Base-by-base conservation (phyloP, 768 basidiomycete genomes). In the Podaxis mareebaensis region DNA sequence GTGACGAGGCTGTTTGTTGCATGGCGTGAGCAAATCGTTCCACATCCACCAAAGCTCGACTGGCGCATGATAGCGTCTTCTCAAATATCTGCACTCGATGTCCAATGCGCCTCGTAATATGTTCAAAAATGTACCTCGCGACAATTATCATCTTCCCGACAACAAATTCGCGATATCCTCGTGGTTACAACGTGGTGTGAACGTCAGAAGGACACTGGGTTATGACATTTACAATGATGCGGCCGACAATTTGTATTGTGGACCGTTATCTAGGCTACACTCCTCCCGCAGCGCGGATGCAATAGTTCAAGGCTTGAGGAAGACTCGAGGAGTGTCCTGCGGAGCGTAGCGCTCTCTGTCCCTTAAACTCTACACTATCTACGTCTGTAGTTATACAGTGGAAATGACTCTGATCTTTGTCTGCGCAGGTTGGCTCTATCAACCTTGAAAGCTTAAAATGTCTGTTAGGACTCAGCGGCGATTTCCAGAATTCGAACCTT, bases 391-490 rank as follows among this genome's bases (percentile, higher is more conserved):
- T 5, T n/a, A 20, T 15, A n/a, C 6, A n/a, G 28, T 6, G 42
- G n/a, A 20, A 7, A 8, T 44, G 42, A 44, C 22, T 22, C 22
- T n/a, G 42, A 44, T 44, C 42, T 4, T 44, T 4, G 20, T 20
- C 20, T 1, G n/a, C n/a, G 24, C 22, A 51, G 10, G 24, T 11
- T 12, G 24, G 11, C 4, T 39, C 28, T 11, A 40, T 15, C 17
- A 49, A 48, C 22, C 20, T 60, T 51, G 48, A 51, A 52, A 60
- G 58, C 48, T 49, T 60, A 60, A 59, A 39, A 40, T 26, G 17
- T 60, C 22, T 10, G 48, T 1, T n/a, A 8, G 15, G 36, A 60
- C 49, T 46, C 56, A 57, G 56, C 58, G 58, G 36, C 39, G 58
- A 51, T 51, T 38, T 33, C n/a, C 24, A 51, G 58, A 30, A 12